These are phyloP conservation scores for Acrocalymma vagum DNA, from an alignment of 2,329 filamentous ascomycete genomes.

Conservation along the genomic window DNA sequence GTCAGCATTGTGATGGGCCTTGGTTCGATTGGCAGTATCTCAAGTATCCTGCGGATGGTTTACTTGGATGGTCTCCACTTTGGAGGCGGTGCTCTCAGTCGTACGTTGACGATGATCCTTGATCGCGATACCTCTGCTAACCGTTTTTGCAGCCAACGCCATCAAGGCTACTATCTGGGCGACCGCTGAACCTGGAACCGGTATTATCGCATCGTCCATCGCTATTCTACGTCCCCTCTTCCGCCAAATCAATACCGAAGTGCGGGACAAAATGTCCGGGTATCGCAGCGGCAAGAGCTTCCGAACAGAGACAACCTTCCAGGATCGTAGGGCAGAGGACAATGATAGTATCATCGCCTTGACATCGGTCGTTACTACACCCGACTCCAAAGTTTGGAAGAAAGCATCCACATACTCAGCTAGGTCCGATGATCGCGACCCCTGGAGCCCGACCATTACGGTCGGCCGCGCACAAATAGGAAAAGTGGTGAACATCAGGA, in stretches of 20 bases:
- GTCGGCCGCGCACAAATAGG: conserved; percentile 17
- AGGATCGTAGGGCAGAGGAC: conserved; percentile 7
- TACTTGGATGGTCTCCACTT: conserved; percentile 36
- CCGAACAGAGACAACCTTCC: conserved; percentile 6
- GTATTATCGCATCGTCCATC: conserved; percentile 59
- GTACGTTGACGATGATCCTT: conserved; percentile 13
- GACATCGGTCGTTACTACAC: conserved; percentile 14
- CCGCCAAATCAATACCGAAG: conserved; percentile 30
- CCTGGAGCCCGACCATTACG: conserved; percentile 28
- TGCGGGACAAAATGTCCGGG: conserved; percentile 25
- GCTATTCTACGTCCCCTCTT: conserved; percentile 58
- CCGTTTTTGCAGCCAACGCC: conserved; percentile 34
- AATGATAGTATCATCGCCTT: conserved; percentile 27
- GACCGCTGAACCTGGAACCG: conserved; percentile 59
- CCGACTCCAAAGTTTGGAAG: conserved; percentile 9
- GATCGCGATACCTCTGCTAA: conserved; percentile 1
- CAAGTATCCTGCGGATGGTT: conserved; percentile 41
- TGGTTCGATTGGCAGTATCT: conserved; percentile 48
- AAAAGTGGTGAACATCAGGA: conserved; percentile 3
- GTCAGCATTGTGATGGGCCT: conserved; percentile 55
- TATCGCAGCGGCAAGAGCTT: conserved; percentile 18
- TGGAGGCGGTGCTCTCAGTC: conserved; percentile 5
- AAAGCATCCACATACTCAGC: conserved; percentile 17
- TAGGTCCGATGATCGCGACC: conserved; percentile 13
- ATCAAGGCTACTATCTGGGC: conserved; percentile 55